Evolutionary conservation across 1,284 basidiomycete genomes (phyloP).

Genomic region (Fomitopsis betulina): DNA sequence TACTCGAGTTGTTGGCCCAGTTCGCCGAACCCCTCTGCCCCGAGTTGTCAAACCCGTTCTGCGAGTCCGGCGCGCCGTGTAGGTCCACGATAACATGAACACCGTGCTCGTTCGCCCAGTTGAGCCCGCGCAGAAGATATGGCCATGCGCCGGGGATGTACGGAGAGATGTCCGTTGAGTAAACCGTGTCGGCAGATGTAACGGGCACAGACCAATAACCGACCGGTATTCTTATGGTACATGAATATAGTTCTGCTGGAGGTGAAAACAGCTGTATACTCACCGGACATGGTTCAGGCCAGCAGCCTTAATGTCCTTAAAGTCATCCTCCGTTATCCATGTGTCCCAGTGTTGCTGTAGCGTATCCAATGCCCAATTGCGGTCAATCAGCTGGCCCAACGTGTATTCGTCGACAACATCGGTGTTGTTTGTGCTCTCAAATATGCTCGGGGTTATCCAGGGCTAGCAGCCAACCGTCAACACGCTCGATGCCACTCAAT

Average conservation of each 20-base stretch:
- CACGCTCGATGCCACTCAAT: neutral
- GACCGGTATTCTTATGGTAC: slow-evolving; percentile 51
- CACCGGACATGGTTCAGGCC: slow-evolving; percentile 77
- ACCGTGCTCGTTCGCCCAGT: slow-evolving; percentile 56
- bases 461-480: slow-evolving; percentile 36
- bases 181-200: slow-evolving; percentile 45
- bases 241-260: slow-evolving; percentile 4
- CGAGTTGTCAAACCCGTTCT: slow-evolving; percentile 82
- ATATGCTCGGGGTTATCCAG: slow-evolving; percentile 74
- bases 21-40: slow-evolving; percentile 62
- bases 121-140: slow-evolving; percentile 60
- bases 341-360: slow-evolving; percentile 65
- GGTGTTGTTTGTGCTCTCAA: slow-evolving; percentile 56
- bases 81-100: slow-evolving; percentile 69
- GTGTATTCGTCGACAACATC: slow-evolving; percentile 69
- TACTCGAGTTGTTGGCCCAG: slow-evolving; percentile 57
- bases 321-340: slow-evolving; percentile 74
- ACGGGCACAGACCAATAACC: slow-evolving; percentile 76
- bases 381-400: slow-evolving; percentile 52
- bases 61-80: slow-evolving; percentile 65
- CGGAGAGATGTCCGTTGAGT: slow-evolving; percentile 45
- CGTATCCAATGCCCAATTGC: slow-evolving; percentile 38
- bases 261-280: slow-evolving; percentile 9
- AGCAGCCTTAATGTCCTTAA: slow-evolving; percentile 57
- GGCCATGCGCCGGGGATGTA: slow-evolving; percentile 66